Base-by-base conservation (phyloP, 2,329 filamentous ascomycete species). In the Monosporascus sp. region DNA sequence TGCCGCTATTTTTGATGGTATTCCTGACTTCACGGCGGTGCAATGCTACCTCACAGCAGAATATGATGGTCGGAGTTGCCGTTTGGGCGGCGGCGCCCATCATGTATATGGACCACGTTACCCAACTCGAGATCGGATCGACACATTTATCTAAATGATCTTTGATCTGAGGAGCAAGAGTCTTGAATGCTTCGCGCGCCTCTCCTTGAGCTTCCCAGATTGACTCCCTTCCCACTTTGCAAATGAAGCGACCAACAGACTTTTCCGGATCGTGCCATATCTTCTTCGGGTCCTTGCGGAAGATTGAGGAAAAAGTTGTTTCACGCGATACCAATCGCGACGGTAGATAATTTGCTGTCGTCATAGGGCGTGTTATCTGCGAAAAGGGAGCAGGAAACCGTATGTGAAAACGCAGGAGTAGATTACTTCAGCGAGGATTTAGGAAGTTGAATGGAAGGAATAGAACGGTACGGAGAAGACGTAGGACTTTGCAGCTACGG, bases 91-190 rank as follows among this genome's bases (percentile, higher is more conserved):
- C 24, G 15, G 14, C 28, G 14, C 49, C 49, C n/a, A 50, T 50
- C 38, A 50, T 50, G 24, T 44, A 50, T 43, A 50, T 50, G 17
- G 49, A 50, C 49, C 24, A 50, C 0, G 49, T 44, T 4, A 50
- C 49, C 49, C 49, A 50, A 24, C 38, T 44, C 3, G 49, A 44
- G 37, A 50, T 50, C 6, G 49, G 38, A 22, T 50, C 49, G 5
- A 22, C 17, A 20, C 14, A 44, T 6, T 1, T 8, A 22, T 50
- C 49, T n/a, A 50, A 22, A 31, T 43, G 28, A 3, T 22, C 24
- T 8, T 50, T 44, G 49, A 50, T 50, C 2, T 43, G 17, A 0
- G 37, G 49, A 18, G 37, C 49, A 17, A 50, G 24, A 11, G 24
- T 20, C n/a, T 31, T 35, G 22, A 50, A 50, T 11, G 49, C n/a